Percentiles rank a stretch among this genome's conserved stretches.
Conservation (phyloP, 2,329 filamentous ascomycete genomes). For the Fusarium chlamydosporum region DNA sequence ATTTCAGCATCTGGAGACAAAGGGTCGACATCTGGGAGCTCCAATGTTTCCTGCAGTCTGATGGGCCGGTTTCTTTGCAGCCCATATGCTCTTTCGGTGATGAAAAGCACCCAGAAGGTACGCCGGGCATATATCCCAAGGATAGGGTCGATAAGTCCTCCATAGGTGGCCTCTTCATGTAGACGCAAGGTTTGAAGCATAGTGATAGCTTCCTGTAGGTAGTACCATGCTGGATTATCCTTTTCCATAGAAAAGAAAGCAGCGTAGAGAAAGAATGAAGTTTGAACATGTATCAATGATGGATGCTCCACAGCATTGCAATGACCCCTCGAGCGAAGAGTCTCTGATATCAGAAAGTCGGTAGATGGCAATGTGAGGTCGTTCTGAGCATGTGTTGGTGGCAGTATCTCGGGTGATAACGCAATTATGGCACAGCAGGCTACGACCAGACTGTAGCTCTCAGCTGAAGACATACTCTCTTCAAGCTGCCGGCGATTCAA, state of each 20-base stretch:
- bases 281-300: slow-evolving; percentile 50
- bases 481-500: slow-evolving; percentile 44
- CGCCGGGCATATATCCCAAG: slow-evolving; percentile 45
- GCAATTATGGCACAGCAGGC: slow-evolving; percentile 52
- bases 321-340: slow-evolving; percentile 45
- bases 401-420: slow-evolving; percentile 49
- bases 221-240: slow-evolving; percentile 55
- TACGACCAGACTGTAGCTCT: slow-evolving; percentile 50
- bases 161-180: slow-evolving; percentile 51
- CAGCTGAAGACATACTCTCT: slow-evolving; percentile 24
- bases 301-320: slow-evolving; percentile 49
- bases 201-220: slow-evolving; percentile 52
- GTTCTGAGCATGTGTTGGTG: slow-evolving; percentile 8
- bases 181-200: slow-evolving; percentile 50
- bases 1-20: slow-evolving; percentile 46
- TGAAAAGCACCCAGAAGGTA: slow-evolving; percentile 53
- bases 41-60: slow-evolving; percentile 46
- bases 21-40: slow-evolving; percentile 41
- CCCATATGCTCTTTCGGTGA: slow-evolving; percentile 54
- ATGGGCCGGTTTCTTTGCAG: slow-evolving; percentile 52
- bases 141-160: neutral
- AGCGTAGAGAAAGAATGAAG: slow-evolving; percentile 54
- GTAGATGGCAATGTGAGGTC: slow-evolving; percentile 30
- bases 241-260: slow-evolving; percentile 52
- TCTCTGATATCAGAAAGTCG: slow-evolving; percentile 51